Conservation (phyloP, 495 filamentous ascomycete species). For the Penicillium waksmanii region DNA sequence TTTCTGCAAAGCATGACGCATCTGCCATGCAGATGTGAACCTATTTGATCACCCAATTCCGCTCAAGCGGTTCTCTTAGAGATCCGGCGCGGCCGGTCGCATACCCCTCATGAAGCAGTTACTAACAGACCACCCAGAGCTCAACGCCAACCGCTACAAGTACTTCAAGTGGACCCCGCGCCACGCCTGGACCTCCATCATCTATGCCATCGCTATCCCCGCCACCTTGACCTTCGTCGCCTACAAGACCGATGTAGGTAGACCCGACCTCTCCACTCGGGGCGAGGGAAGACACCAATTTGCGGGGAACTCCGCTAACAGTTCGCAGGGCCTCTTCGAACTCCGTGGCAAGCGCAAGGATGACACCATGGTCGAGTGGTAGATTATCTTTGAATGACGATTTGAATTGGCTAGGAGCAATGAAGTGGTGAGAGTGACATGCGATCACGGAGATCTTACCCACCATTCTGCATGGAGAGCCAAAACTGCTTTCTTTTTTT, state of each 20-base stretch:
- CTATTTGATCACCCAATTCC: not conserved
- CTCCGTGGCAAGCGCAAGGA: conserved; percentile 85
- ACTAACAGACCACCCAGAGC: conserved; percentile 59
- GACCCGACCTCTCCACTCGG: not conserved
- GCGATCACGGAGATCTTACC: not conserved
- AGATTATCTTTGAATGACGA: conserved; percentile 24
- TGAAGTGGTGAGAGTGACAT: conserved; percentile 1
- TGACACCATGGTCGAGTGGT: conserved; percentile 78
- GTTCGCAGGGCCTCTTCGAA: conserved; percentile 77
- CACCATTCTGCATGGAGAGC: not conserved
- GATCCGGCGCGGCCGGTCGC: not conserved
- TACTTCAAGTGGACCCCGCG: conserved; percentile 92
- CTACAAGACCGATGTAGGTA: conserved; percentile 80
- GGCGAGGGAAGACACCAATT: not conserved
- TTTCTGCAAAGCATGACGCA: not conserved
- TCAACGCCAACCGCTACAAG: conserved; percentile 84
- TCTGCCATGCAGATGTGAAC: no score
- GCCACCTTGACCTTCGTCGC: conserved; percentile 66
- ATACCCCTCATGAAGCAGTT: not conserved
- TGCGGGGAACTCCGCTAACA: conserved; percentile 20
- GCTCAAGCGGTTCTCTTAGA: not conserved
- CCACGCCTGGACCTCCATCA: conserved; percentile 76
- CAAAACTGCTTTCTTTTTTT: conserved; percentile 21
- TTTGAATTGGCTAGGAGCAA: conserved; percentile 1
- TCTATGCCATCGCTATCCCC: conserved; percentile 74